These are phyloP conservation scores for Asterophora parasitica DNA, from an alignment of 768 basidiomycete genomes.

Conservation along the genomic window DNA sequence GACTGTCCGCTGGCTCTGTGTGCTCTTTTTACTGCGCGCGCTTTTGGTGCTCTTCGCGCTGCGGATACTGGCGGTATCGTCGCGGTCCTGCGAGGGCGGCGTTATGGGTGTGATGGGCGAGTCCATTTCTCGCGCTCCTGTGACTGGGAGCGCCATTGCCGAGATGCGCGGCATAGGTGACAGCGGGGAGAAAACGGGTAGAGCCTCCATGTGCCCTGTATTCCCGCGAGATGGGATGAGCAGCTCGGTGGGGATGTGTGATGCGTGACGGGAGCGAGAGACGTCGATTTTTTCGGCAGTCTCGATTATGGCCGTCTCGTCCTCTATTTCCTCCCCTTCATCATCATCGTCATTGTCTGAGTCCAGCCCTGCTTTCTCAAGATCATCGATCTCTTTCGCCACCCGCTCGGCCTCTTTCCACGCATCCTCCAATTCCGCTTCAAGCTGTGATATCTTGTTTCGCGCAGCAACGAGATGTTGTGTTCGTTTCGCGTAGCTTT, in stretches of 20 bases:
- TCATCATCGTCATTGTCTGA: constrained; percentile 26
- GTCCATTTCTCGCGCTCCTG: not conserved
- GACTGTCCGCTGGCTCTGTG: constrained; percentile 22
- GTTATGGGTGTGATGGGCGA: not conserved
- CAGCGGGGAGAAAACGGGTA: constrained; percentile 14
- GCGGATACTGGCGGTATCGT: constrained; percentile 36
- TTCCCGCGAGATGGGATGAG: constrained; percentile 10
- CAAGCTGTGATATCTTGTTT: constrained; percentile 46
- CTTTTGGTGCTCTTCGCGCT: constrained; percentile 33
- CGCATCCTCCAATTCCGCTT: constrained; percentile 73
- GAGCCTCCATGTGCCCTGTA: constrained; percentile 10
- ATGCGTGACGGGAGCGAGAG: constrained; percentile 24
- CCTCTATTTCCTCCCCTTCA: constrained; percentile 23
- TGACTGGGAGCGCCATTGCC: not conserved
- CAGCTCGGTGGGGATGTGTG: constrained; percentile 8
- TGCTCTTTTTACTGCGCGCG: constrained; percentile 30
- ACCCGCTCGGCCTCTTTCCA: constrained; percentile 75
- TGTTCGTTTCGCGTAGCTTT: constrained; percentile 63
- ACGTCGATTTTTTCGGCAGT: constrained; percentile 42
- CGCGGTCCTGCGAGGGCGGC: constrained; percentile 23
- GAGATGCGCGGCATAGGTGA: constrained; percentile 16
- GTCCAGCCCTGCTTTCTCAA: constrained; percentile 33
- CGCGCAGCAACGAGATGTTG: constrained; percentile 48
- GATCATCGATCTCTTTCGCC: constrained; percentile 66
- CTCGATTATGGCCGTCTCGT: constrained; percentile 36